Evolutionary conservation across 192 early-diverging fungal species (phyloP).

Genomic region (Backusella circina): DNA sequence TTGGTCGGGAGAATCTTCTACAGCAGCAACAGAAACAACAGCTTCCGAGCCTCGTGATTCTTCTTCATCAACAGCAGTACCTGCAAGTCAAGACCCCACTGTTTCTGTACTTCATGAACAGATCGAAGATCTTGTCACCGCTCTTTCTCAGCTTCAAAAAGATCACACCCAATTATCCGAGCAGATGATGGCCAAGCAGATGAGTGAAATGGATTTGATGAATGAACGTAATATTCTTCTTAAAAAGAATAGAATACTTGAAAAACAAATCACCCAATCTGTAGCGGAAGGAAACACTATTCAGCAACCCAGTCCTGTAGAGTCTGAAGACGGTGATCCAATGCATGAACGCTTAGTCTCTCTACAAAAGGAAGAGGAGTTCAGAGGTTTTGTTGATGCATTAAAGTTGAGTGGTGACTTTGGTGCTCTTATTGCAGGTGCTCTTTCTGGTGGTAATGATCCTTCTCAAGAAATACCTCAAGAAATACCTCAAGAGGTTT

Average conservation of each 20-base stretch:
- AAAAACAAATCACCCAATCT: constrained; percentile 15
- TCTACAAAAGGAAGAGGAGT: constrained; percentile 21
- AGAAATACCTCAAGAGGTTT: too few relatives aligned
- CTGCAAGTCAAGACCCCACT: not conserved
- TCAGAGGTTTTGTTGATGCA: constrained; percentile 21
- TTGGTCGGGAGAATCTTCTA: constrained; percentile 13
- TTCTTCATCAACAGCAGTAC: constrained; percentile 6
- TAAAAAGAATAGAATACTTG: constrained; percentile 8
- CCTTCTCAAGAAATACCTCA: not conserved
- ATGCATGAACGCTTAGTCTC: not conserved
- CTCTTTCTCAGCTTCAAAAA: constrained; percentile 63
- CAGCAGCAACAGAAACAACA: not conserved
- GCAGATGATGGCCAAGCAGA: constrained; percentile 49
- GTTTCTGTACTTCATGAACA: constrained; percentile 44
- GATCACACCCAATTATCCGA: constrained; percentile 67
- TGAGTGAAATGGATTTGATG: constrained; percentile 44
- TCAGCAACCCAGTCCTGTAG: constrained; percentile 1
- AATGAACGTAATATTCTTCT: constrained; percentile 52
- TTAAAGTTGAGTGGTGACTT: constrained; percentile 30
- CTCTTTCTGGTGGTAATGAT: constrained; percentile 14
- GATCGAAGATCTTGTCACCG: constrained; percentile 61
- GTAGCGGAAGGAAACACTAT: constrained; percentile 29
- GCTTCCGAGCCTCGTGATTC: not conserved
- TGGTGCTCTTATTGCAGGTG: constrained; percentile 30
- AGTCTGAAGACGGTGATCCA: constrained; percentile 2